These are phyloP conservation scores for Chaetoceros muelleri DNA, from an alignment of 108 stramenopile species.

Conservation along the genomic window DNA sequence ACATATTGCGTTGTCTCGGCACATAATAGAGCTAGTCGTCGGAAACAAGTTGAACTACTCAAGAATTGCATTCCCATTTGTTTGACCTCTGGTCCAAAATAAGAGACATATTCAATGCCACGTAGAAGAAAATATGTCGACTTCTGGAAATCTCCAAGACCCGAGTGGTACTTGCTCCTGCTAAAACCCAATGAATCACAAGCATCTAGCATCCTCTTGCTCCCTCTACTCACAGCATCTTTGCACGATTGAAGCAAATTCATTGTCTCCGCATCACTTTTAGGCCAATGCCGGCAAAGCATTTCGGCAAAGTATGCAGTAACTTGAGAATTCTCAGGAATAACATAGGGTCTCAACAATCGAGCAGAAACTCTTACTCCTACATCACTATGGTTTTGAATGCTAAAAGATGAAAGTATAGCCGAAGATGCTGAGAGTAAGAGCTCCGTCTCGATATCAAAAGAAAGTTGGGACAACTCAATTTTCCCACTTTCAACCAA, in stretches of 20 bases:
- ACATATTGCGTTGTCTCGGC: conserved; percentile 10
- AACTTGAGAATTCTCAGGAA: conserved; percentile 33
- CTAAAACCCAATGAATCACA: conserved; percentile 47
- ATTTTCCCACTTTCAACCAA: conserved; percentile 33
- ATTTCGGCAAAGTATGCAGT: conserved; percentile 40
- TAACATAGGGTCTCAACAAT: conserved; percentile 50
- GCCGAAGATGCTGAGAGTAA: conserved; percentile 49
- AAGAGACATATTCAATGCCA: conserved; percentile 50
- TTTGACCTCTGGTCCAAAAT: conserved; percentile 20
- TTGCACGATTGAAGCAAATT: conserved; percentile 35
- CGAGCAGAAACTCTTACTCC: conserved; percentile 48
- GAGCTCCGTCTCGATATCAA: conserved; percentile 41
- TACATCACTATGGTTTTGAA: conserved; percentile 36
- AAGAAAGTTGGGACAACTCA: conserved; percentile 2
- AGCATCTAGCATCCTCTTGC: conserved; percentile 51
- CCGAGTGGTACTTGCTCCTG: conserved; percentile 31
- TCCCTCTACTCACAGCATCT: conserved; percentile 32
- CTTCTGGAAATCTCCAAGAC: conserved; percentile 14
- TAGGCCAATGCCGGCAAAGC: conserved; percentile 43
- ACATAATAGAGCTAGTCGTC: conserved; percentile 28
- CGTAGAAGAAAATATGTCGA: conserved; percentile 48
- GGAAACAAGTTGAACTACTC: conserved; percentile 20
- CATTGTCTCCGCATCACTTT: conserved; percentile 54
- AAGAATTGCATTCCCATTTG: conserved; percentile 17
- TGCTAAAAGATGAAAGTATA: conserved; percentile 60